These are phyloP conservation scores for Castanopsis chinensis DNA, from an alignment of 306 rosid genomes.

Conservation along the genomic window DNA sequence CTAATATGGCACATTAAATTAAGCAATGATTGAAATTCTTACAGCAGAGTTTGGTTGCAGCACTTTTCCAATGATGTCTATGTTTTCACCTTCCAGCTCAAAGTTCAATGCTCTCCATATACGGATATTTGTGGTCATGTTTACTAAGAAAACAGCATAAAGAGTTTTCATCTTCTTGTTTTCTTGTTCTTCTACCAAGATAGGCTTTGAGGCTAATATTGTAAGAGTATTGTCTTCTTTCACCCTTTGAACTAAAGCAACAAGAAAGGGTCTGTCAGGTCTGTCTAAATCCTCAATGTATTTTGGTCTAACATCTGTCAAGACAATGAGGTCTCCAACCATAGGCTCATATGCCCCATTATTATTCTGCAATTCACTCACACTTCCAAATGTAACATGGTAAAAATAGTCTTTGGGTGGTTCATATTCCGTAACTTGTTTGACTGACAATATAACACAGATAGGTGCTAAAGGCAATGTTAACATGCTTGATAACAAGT, in stretches of 20 bases:
- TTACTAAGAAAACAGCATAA: conserved; percentile 17
- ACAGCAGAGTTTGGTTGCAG: conserved; percentile 35
- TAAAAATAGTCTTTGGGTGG: conserved; percentile 25
- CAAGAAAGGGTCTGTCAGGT: conserved; percentile 20
- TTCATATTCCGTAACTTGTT: background rate
- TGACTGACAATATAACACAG: conserved; percentile 30
- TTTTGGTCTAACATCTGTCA: conserved; percentile 37
- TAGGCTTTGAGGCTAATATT: conserved; percentile 19
- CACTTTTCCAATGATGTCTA: conserved; percentile 29
- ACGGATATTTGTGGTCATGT: conserved; percentile 35
- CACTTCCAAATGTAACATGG: background rate
- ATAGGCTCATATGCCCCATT: conserved; percentile 34
- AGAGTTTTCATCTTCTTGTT: background rate
- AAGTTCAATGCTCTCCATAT: conserved; percentile 26
- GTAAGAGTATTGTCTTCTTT: background rate
- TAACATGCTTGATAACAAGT: conserved; percentile 34
- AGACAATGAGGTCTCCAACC: conserved; percentile 50
- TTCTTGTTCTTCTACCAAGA: background rate
- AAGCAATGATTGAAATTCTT: conserved; percentile 23
- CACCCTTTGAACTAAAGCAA: conserved; percentile 21
- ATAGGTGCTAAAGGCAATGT: conserved; percentile 30
- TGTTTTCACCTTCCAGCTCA: background rate
- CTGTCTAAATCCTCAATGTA: conserved; percentile 31
- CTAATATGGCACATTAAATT: background rate
- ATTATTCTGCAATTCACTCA: background rate